Base-by-base conservation (phyloP, 495 filamentous ascomycete species). In the Lentithecium fluviatile region DNA sequence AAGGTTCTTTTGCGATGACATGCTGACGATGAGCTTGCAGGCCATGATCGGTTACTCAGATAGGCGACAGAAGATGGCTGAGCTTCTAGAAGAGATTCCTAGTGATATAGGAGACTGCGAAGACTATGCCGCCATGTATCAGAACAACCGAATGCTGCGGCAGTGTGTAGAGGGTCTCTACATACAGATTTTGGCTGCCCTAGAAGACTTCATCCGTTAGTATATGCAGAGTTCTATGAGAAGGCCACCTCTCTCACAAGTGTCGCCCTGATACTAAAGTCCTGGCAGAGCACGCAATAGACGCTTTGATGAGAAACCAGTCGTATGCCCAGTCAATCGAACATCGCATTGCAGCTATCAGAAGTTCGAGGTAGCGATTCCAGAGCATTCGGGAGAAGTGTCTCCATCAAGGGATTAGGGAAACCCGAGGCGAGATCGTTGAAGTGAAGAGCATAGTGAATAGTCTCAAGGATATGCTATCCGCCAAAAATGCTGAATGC, bases 1-100 rank as follows among this genome's bases (percentile, higher is more conserved):
- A n/a, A n/a, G n/a, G n/a, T n/a, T n/a, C n/a, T n/a, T n/a, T n/a
- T n/a, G n/a, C n/a, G n/a, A n/a, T n/a, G n/a, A n/a, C n/a, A n/a
- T n/a, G n/a, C n/a, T n/a, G n/a, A n/a, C n/a, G n/a, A n/a, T n/a
- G n/a, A n/a, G n/a, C n/a, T n/a, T n/a, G n/a, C n/a, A n/a, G n/a
- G n/a, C n/a, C n/a, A n/a, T n/a, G n/a, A n/a, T n/a, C n/a, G n/a
- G 21, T 20, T 19, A 60, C 20, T 52, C 57, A 2, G 57, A 60
- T 5, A 52, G 23, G 11, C 32, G 40, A 2, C 34, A 52, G 21
- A 60, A 60, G 25, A 26, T 52, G 46, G 48, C 47, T 15, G 57
- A 60, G 19, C 2, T 60, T n/a, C 25, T 60, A 6, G 24, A 32
- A 3, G 20, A 60, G 34, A 29, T 60, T 5, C 47, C 57, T 4